Conservation (phyloP, 2,329 filamentous ascomycete genomes). For the Drechslerella stenobrocha region DNA sequence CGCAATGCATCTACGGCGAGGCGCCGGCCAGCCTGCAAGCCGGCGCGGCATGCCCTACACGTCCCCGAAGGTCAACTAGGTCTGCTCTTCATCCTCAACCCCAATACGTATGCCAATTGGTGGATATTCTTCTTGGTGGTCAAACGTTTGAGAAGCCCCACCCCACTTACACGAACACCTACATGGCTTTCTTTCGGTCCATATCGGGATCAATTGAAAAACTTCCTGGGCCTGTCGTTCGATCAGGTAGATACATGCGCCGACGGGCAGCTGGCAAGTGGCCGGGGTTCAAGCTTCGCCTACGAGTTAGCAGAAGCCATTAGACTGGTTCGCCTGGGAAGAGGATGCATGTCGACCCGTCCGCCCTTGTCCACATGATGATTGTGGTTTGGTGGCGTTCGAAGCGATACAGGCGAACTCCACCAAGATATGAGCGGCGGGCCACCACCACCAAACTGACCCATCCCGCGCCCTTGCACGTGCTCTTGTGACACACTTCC, state of each 20-base stretch:
- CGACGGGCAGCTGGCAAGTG: background rate
- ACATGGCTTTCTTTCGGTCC: no score
- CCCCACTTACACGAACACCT: no score
- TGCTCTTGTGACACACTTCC: conserved; percentile 16
- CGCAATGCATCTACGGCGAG: background rate
- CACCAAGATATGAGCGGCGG: conserved; percentile 18
- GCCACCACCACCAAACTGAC: conserved; percentile 20
- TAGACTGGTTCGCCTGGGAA: background rate
- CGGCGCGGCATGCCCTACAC: no score
- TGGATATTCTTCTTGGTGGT: no score
- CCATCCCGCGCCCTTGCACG: conserved; percentile 32
- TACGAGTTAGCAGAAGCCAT: background rate
- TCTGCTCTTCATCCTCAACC: no score
- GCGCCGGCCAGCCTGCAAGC: conserved; percentile 1
- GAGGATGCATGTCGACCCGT: conserved; percentile 11
- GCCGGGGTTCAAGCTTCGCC: background rate
- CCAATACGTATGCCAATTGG: no score
- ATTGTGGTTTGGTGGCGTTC: conserved; percentile 10
- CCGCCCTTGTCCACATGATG: conserved; percentile 22
- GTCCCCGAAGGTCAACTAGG: no score
- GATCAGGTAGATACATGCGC: background rate
- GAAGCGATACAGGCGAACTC: conserved; percentile 12
- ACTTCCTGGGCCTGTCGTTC: background rate
- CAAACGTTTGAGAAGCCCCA: no score
- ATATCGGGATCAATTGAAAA: background rate